Evolutionary conservation across 768 basidiomycete species (phyloP).

Genomic region (Rhodotorula kratochvilovae): DNA sequence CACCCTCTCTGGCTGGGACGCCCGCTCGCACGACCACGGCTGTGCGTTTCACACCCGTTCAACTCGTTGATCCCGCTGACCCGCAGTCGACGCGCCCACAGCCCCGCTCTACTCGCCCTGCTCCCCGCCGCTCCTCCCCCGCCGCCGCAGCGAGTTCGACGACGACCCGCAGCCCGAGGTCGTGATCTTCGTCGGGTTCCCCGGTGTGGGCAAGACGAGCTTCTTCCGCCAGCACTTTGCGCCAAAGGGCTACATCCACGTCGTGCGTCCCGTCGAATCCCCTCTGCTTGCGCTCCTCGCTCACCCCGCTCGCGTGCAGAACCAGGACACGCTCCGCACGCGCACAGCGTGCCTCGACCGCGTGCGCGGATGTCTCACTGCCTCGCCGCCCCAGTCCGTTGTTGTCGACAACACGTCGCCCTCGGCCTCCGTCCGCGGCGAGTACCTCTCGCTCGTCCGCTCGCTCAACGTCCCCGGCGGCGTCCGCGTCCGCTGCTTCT

Average conservation of each 20-base stretch:
- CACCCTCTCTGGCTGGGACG: slow-evolving; percentile 19
- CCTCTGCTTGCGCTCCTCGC: too few species aligned
- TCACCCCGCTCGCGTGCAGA: slow-evolving; percentile 44
- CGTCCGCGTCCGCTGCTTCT: slow-evolving; percentile 58
- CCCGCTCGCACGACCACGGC: slow-evolving; percentile 17
- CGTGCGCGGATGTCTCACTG: slow-evolving; percentile 56
- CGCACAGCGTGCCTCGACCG: slow-evolving; percentile 68
- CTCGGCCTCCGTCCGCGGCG: slow-evolving; percentile 61
- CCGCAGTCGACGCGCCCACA: slow-evolving; percentile 39
- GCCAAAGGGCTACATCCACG: slow-evolving; percentile 65
- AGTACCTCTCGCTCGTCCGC: slow-evolving; percentile 60
- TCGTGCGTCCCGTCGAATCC: slow-evolving; percentile 45
- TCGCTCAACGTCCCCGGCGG: not conserved
- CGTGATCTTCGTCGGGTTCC: slow-evolving; percentile 61
- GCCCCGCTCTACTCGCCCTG: slow-evolving; percentile 57
- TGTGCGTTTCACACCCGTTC: not conserved
- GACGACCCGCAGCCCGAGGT: slow-evolving; percentile 48
- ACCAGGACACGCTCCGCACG: slow-evolving; percentile 54
- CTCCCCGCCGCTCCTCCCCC: slow-evolving; percentile 49
- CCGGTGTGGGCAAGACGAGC: slow-evolving; percentile 71
- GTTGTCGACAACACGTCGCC: slow-evolving; percentile 95
- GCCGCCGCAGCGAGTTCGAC: slow-evolving; percentile 10
- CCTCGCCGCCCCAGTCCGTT: slow-evolving; percentile 56
- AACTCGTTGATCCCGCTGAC: not conserved
- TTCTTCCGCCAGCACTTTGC: slow-evolving; percentile 70